phyloP scores from a whole-genome alignment of 768 basidiomycete genomes.

The Lactifluus hygrophoroides region DNA sequence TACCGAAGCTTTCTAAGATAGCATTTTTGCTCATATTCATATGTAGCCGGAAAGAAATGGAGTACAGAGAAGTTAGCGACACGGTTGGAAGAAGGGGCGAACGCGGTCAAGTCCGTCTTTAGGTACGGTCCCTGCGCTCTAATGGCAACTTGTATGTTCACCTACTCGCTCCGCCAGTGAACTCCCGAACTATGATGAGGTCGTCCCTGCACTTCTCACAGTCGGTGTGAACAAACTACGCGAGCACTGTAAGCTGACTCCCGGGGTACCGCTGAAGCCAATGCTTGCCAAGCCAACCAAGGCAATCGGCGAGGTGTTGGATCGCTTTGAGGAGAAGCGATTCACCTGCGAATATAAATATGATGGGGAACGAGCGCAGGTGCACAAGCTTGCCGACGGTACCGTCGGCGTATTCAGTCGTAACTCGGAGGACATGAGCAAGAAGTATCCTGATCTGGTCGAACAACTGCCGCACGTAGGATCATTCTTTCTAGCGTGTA shows the following conservation, averaged over 20 bases:
- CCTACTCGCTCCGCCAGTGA: slow-evolving; percentile 47
- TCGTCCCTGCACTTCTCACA: slow-evolving; percentile 83
- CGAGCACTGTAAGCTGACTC: slow-evolving; percentile 80
- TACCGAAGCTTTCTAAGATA: background rate
- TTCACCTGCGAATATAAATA: slow-evolving; percentile 99
- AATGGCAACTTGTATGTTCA: background rate
- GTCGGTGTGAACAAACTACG: slow-evolving; percentile 63
- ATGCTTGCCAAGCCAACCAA: slow-evolving; percentile 99
- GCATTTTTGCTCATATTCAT: background rate
- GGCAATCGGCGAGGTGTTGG: slow-evolving; percentile 94
- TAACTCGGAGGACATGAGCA: slow-evolving; percentile 99
- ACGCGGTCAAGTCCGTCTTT: slow-evolving; percentile 82
- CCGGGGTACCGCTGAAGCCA: slow-evolving; percentile 94
- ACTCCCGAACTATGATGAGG: slow-evolving; percentile 84
- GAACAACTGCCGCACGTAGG: slow-evolving; percentile 81
- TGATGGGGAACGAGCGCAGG: slow-evolving; percentile 96
- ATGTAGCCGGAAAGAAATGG: slow-evolving; percentile 62
- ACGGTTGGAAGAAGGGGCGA: slow-evolving; percentile 68
- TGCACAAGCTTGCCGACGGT: slow-evolving; percentile 77
- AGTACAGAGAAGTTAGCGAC: slow-evolving; percentile 61
- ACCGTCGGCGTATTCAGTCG: slow-evolving; percentile 87
- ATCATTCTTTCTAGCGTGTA: background rate
- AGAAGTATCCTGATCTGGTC: slow-evolving; percentile 97
- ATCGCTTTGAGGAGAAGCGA: slow-evolving; percentile 88
- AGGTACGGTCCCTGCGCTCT: slow-evolving; percentile 45